phyloP scores from a whole-genome alignment of 1,284 basidiomycete species.

The Sparassis latifolia region DNA sequence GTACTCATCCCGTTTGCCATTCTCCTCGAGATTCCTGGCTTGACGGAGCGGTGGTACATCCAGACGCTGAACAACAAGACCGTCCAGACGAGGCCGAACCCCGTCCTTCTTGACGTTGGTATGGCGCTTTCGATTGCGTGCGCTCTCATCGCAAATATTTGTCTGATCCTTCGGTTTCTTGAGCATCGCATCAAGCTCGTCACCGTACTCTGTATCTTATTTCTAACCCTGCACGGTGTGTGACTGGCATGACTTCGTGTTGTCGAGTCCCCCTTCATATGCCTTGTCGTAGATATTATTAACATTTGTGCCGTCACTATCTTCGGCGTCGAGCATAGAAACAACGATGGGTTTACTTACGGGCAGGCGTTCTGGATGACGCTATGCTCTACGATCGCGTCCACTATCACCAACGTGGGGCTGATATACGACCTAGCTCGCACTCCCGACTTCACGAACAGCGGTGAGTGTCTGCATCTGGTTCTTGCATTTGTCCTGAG shows the following conservation, averaged over 20 bases:
- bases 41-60: slow-evolving; percentile 68
- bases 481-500: neutral
- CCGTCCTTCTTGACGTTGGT: slow-evolving; percentile 54
- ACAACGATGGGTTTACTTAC: slow-evolving; percentile 66
- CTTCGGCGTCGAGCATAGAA: slow-evolving; percentile 63
- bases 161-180: slow-evolving; percentile 65
- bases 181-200: slow-evolving; percentile 56
- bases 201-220: slow-evolving; percentile 59
- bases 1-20: slow-evolving; percentile 73
- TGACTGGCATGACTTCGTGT: slow-evolving; percentile 2
- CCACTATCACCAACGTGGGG: slow-evolving; percentile 63
- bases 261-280: slow-evolving; percentile 1
- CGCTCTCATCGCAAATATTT: slow-evolving; percentile 65
- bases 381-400: slow-evolving; percentile 68
- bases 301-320: slow-evolving; percentile 56
- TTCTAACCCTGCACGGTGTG: slow-evolving; percentile 63
- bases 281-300: slow-evolving; percentile 45
- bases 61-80: slow-evolving; percentile 40
- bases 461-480: slow-evolving; percentile 41
- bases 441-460: slow-evolving; percentile 60
- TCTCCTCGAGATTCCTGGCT: slow-evolving; percentile 72
- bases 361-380: slow-evolving; percentile 79
- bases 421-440: slow-evolving; percentile 56
- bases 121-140: slow-evolving; percentile 64
- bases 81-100: slow-evolving; percentile 48